These are phyloP conservation scores for Lasiodiplodia sp. DNA, from an alignment of 2,329 filamentous ascomycete genomes.

Conservation along the genomic window DNA sequence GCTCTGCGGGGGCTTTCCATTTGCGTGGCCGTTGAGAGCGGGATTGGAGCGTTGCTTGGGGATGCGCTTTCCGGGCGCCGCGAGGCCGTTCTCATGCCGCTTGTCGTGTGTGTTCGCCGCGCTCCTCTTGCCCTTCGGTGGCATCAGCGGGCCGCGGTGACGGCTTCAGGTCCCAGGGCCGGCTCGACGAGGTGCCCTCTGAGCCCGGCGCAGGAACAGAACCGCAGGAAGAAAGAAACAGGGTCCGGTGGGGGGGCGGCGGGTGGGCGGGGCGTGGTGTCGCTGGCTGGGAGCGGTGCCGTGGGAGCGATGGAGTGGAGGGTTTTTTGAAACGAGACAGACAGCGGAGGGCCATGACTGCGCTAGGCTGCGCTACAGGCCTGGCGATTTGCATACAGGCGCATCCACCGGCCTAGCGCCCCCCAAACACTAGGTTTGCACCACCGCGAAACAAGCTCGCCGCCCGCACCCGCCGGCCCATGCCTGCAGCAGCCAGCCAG, in stretches of 20 bases:
- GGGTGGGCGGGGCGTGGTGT: conserved; percentile 28
- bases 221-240: conserved; percentile 44
- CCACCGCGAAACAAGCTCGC: conserved; percentile 25
- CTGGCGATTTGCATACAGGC: conserved; percentile 26
- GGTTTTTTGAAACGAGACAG: conserved; percentile 23
- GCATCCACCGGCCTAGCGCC: conserved; percentile 20
- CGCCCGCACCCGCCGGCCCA: conserved; percentile 21
- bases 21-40: conserved; percentile 52
- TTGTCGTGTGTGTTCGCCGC: conserved; percentile 57
- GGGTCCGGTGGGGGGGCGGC: conserved; percentile 28
- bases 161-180: conserved; percentile 45
- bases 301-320: conserved; percentile 26
- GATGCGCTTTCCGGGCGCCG: conserved; percentile 77
- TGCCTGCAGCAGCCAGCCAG: conserved; percentile 10
- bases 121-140: conserved; percentile 55
- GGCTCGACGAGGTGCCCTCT: conserved; percentile 52
- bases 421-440: conserved; percentile 21
- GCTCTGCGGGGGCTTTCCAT: conserved; percentile 48
- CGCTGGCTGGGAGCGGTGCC: conserved; percentile 33
- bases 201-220: conserved; percentile 54
- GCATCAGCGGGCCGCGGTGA: conserved; percentile 51
- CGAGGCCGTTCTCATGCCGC: conserved; percentile 86
- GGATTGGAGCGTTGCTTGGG: conserved; percentile 56
- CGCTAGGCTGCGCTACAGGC: conserved; percentile 26
- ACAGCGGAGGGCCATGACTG: conserved; percentile 27